Base-by-base conservation (phyloP, 2,329 filamentous ascomycete genomes). In the Cladophialophora immunda region DNA sequence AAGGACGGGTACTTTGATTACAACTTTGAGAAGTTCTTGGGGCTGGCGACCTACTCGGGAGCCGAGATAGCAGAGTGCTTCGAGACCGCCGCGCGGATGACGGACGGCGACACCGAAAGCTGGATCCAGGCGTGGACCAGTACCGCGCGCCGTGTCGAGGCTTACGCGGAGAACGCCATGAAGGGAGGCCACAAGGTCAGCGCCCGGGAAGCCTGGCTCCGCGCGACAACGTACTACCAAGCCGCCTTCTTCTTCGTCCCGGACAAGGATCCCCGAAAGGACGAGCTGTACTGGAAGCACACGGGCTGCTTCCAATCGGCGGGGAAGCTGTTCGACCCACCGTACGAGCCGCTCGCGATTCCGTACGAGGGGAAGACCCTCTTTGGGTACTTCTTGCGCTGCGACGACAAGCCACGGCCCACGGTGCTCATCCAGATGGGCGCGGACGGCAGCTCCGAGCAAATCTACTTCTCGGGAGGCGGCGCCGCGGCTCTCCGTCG, bases 361-460 rank as follows among this genome's bases (percentile, higher is more conserved):
- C 70, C 70, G 11, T 72, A 72, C 38, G 69, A 71, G 50, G 67
- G 57, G 4, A 66, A 60, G 17, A 58, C 62, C 7, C 54, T 72
- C 15, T 67, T 69, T 30, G 70, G 67, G 7, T 70, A 68, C 50
- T 67, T 72, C 47, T 19, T 66, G 30, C 58, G 52, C 17, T 57
- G 36, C 34, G 62, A 65, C 47, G 38, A 61, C 41, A 47, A 58
- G 57, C 32, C 62, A 30, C 58, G 60, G 58, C 45, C 67, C 17
- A 58, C 60, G 19, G 71, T 71, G 6, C 64, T 73, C 19, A 66
- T 73, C n/a, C 66, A 72, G 36, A 71, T 70, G 38, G 71, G 71
- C 47, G 76, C 76, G 7, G 77, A 72, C 58, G 77, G 78, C 41
- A 74, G 69, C 32, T 72, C 73, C n/a, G 68, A 72, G 63, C 74